Percentiles rank a stretch among this genome's conserved stretches.
These are phyloP conservation scores for Colletotrichum orbiculare DNA, from an alignment of 2,329 filamentous ascomycete species.

Conservation along the genomic window DNA sequence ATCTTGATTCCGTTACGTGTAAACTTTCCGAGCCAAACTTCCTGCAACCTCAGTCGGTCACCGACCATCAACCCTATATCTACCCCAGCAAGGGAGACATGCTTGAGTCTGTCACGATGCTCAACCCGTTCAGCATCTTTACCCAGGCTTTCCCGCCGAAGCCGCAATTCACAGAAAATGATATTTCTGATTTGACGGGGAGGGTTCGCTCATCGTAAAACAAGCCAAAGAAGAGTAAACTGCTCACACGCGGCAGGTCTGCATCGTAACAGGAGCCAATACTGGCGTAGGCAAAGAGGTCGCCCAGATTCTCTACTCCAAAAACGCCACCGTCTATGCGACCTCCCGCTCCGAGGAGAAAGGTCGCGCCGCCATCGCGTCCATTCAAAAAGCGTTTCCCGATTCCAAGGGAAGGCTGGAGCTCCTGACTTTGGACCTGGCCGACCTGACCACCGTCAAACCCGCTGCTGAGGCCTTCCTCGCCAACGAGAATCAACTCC, in stretches of 20 bases:
- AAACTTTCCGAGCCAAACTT: not conserved
- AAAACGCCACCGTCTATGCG: slow-evolving; percentile 66
- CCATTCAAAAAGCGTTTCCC: slow-evolving; percentile 51
- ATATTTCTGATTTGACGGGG: slow-evolving; percentile 53
- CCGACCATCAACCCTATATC: not conserved
- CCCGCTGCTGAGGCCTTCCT: slow-evolving; percentile 46
- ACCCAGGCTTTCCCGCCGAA: slow-evolving; percentile 45
- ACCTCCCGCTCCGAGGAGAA: slow-evolving; percentile 61
- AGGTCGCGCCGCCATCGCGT: slow-evolving; percentile 55
- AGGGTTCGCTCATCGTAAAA: slow-evolving; percentile 42
- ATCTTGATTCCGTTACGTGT: not conserved
- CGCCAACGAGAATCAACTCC: slow-evolving; percentile 45
- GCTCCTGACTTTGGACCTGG: slow-evolving; percentile 59
- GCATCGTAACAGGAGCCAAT: slow-evolving; percentile 60
- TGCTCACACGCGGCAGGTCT: slow-evolving; percentile 48
- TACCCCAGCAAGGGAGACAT: slow-evolving; percentile 1
- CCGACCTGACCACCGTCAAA: slow-evolving; percentile 50
- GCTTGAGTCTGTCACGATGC: slow-evolving; percentile 18
- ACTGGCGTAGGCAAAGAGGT: slow-evolving; percentile 63
- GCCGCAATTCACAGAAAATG: slow-evolving; percentile 54
- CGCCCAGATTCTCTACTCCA: slow-evolving; percentile 62
- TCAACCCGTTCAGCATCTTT: slow-evolving; percentile 34
- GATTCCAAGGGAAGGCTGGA: slow-evolving; percentile 52
- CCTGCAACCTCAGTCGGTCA: not conserved
- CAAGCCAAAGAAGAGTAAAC: not conserved